phyloP scores from a whole-genome alignment of 2,329 filamentous ascomycete genomes.

The Xylariaceae sp. region DNA sequence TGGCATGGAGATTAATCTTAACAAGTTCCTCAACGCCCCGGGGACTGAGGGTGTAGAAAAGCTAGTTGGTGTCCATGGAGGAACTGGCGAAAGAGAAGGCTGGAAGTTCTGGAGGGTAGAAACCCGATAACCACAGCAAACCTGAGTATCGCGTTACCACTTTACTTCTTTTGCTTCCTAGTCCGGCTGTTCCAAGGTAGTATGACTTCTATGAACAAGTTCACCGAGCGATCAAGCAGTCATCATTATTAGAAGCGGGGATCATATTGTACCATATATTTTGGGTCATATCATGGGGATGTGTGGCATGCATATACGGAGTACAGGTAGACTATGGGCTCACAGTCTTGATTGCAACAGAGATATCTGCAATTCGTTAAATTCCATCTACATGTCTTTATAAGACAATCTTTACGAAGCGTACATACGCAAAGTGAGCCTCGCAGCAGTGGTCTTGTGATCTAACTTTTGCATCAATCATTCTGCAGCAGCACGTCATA shows the following conservation, averaged over 20 bases:
- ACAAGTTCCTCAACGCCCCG: constrained; percentile 80
- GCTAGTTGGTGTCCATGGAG: constrained; percentile 80
- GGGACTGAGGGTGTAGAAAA: constrained; percentile 86
- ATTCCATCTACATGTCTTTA: constrained; percentile 23
- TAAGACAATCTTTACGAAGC: constrained; percentile 11
- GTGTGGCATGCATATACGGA: constrained; percentile 22
- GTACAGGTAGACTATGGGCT: constrained; percentile 18
- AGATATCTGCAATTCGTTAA: constrained; percentile 6
- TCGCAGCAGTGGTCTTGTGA: no score
- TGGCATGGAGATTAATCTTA: constrained; percentile 91
- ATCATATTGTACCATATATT: constrained; percentile 17
- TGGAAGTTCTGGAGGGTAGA: constrained; percentile 88
- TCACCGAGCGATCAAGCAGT: background rate
- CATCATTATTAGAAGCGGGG: background rate
- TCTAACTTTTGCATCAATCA: no score
- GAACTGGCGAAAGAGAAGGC: constrained; percentile 72
- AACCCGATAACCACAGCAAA: constrained; percentile 42
- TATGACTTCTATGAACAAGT: background rate
- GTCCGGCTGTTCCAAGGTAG: background rate
- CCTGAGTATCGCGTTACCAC: constrained; percentile 1
- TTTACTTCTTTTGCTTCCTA: constrained; percentile 7
- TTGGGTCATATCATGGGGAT: constrained; percentile 14
- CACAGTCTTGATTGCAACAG: constrained; percentile 3
- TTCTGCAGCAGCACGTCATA: no score
- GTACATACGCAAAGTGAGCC: constrained; percentile 4